Base-by-base conservation (phyloP, 2,329 filamentous ascomycete species). In the Phialocephala sp. region DNA sequence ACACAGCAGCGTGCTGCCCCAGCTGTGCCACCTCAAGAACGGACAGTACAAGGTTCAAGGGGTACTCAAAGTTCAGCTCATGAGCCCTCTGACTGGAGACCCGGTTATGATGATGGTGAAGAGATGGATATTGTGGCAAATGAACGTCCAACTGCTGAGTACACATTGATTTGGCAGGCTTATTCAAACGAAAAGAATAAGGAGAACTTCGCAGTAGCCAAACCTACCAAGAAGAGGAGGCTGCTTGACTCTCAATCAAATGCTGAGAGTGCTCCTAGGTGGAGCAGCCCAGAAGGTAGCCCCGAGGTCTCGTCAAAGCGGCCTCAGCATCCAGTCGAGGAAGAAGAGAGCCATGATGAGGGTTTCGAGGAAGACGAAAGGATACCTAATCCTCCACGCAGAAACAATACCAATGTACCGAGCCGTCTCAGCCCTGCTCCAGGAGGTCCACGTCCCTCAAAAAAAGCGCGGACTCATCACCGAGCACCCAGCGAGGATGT, bases 171-270 rank as follows among this genome's bases (percentile, higher is more conserved):
- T 35, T 54, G 50, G 50, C 50, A 35, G 14, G 14, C 14, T 6
- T 18, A 32, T 18, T 63, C 24, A 11, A 62, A 65, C 22, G 71
- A 74, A 18, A 72, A 71, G 47, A 74, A 76, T 22, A 76, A 76
- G 62, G 75, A 76, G 55, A 76, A 76, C 32, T 65, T 65, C 14
- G 45, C 59, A 14, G 41, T 14, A 36, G 32, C 32, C 22, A 67
- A 50, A 15, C 59, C 39, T 20, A 12, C 47, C 8, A 39, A 39
- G 36, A 66, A 64, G 58, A 52, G 60, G 45, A 71, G 68, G 15
- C 56, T 71, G 11, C 52, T 71, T 32, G 73, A 74, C 50, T 59
- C 27, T 9, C 71, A 73, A 50, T 50, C 65, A 8, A 58, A 62
- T 63, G 71, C 69, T 8, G 55, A 66, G 22, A 68, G 65, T 39